Evolutionary conservation across 306 rosid species (phyloP), one percentile per base, ranked within the genome.

Genomic region (Cyamopsis tetragonoloba): DNA sequence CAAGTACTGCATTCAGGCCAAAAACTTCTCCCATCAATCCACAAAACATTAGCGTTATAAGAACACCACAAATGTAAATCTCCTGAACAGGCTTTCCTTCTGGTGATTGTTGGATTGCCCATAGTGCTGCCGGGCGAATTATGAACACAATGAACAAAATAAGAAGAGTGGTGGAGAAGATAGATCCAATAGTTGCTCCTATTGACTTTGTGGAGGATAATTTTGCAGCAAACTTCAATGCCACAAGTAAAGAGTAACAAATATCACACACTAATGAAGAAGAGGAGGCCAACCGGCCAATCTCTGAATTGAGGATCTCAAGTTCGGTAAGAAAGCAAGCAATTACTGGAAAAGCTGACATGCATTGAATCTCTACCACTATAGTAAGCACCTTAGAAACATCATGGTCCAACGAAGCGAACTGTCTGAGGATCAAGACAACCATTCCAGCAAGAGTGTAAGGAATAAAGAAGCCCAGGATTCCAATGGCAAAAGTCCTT

Each of bases 11-110:
- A 35, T 34, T 61, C 14, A 73, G 0, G 14, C 96, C 96, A 14
- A 86, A 34, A 17, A 55, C 62, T 65, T 88, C 88, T 23, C 89
- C 87, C 26, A 78, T 0, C 47, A 82, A 68, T 19, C 76, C 80
- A 51, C 78, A 59, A 2, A 78, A 28, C 28, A 84, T 5, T 35
- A 88, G 54, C 38, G 57, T 62, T 6, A 78, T 0, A 2, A 82
- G 47, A 56, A 65, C 65, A n/a, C 73, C 80, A 46, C 58, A 76
- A 4, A 84, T 69, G 20, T 84, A 84, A 10, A 69, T 57, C 32
- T 84, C 91, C 14, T 77, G 74, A 1, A 81, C 80, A 14, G 83
- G 84, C 75, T 82, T 67, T 14, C 90, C 93, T 62, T 89, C 79
- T 17, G 91, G 86, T 5, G 82, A 82, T 11, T 69, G 80, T 13